Percentiles rank a stretch among this genome's conserved stretches.
Conservation (phyloP, 108 stramenopile species). For the Nannochloropsis gaditana region DNA sequence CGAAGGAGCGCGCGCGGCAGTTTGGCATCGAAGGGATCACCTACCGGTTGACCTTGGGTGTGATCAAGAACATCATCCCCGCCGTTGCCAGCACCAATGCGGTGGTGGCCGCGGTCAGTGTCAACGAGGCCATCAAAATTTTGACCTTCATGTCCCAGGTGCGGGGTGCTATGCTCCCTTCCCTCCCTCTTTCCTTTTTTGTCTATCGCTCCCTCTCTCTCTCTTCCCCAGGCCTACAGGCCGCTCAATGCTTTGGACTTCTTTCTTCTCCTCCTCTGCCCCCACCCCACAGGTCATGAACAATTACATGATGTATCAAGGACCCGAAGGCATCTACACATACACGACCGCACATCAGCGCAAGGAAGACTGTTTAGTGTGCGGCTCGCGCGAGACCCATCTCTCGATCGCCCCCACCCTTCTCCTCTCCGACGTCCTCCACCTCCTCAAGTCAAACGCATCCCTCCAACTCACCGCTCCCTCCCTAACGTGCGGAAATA, state of each 20-base stretch:
- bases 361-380: constrained; percentile 81
- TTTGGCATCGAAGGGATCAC: constrained; percentile 51
- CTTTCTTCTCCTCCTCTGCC: neutral
- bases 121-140: constrained; percentile 88
- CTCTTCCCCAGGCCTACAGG: neutral
- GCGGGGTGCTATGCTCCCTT: constrained; percentile 44
- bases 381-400: constrained; percentile 60
- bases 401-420: constrained; percentile 52
- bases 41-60: constrained; percentile 49
- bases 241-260: neutral
- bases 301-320: constrained; percentile 60
- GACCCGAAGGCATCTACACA: constrained; percentile 56
- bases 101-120: constrained; percentile 63
- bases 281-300: constrained; percentile 54
- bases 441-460: constrained; percentile 60
- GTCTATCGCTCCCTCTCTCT: neutral
- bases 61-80: constrained; percentile 57
- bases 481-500: neutral
- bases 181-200: neutral
- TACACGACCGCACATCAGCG: constrained; percentile 82
- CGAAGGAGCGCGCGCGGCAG: constrained; percentile 18
- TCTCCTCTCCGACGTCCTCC: constrained; percentile 70
- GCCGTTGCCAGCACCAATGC: constrained; percentile 57
- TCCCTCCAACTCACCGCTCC: constrained; percentile 59
- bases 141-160: constrained; percentile 80